phyloP scores from a whole-genome alignment of 2,329 filamentous ascomycete genomes.

The Sarocladium oryzae region DNA sequence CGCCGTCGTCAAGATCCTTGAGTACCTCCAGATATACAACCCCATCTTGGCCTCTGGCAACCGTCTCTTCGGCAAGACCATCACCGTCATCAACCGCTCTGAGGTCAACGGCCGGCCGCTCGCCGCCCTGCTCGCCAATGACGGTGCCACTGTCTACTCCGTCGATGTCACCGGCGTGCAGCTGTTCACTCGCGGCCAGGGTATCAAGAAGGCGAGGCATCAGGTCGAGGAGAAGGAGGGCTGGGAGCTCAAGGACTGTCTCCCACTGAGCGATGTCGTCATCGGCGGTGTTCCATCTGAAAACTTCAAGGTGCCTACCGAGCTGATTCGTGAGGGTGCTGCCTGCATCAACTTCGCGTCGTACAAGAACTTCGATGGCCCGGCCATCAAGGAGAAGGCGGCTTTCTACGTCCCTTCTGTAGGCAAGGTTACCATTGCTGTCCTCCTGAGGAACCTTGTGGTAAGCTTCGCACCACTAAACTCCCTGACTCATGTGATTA shows the following conservation, averaged over 20 bases:
- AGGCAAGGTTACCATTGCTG: slow-evolving; percentile 94
- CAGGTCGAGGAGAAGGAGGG: slow-evolving; percentile 79
- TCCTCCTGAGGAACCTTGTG: slow-evolving; percentile 81
- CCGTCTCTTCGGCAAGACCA: slow-evolving; percentile 84
- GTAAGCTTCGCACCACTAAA: slow-evolving; percentile 43
- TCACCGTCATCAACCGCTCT: slow-evolving; percentile 92
- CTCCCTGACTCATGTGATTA: not conserved
- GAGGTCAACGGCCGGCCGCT: slow-evolving; percentile 93
- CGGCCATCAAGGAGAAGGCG: slow-evolving; percentile 88
- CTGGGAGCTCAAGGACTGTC: slow-evolving; percentile 72
- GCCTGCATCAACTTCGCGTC: slow-evolving; percentile 99
- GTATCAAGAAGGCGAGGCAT: slow-evolving; percentile 78
- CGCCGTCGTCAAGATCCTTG: slow-evolving; percentile 93
- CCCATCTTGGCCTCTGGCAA: slow-evolving; percentile 88
- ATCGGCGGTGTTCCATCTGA: slow-evolving; percentile 89
- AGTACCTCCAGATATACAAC: slow-evolving; percentile 95
- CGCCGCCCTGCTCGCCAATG: slow-evolving; percentile 88
- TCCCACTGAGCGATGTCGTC: slow-evolving; percentile 86
- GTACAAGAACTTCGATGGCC: slow-evolving; percentile 82
- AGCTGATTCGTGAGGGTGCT: slow-evolving; percentile 78
- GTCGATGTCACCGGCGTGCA: slow-evolving; percentile 90
- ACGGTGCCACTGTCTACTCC: slow-evolving; percentile 91
- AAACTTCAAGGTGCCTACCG: slow-evolving; percentile 80
- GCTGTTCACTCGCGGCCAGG: slow-evolving; percentile 82
- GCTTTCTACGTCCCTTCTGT: slow-evolving; percentile 96